phyloP scores from a whole-genome alignment of 441 rosid genomes.

The Populus hybrid region DNA sequence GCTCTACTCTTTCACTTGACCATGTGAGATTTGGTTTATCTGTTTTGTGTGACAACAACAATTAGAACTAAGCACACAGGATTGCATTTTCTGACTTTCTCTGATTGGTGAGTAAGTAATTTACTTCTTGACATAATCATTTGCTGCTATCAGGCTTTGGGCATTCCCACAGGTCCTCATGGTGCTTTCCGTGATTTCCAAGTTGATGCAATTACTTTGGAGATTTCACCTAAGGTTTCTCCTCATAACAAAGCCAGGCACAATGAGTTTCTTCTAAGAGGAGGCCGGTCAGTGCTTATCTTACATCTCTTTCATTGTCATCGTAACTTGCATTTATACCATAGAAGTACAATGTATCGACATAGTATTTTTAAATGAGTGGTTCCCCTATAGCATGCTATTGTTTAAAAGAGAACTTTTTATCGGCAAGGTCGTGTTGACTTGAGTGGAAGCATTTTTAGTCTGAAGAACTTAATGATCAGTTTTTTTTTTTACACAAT shows the following conservation, averaged over 20 bases:
- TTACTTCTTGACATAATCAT: neutral
- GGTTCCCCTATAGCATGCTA: neutral
- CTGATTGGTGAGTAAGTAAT: slow-evolving; percentile 1
- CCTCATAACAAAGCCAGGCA: slow-evolving; percentile 41
- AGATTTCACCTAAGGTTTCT: slow-evolving; percentile 58
- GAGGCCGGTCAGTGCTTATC: slow-evolving; percentile 59
- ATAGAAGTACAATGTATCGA: neutral
- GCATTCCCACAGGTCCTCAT: slow-evolving; percentile 91
- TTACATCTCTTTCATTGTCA: slow-evolving; percentile 13
- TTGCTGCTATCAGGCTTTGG: slow-evolving; percentile 61
- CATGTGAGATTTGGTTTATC: neutral
- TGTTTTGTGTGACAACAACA: neutral
- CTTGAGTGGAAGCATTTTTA: neutral
- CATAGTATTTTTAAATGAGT: neutral
- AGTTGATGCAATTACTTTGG: slow-evolving; percentile 92
- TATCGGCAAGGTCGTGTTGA: neutral
- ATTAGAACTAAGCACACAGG: neutral
- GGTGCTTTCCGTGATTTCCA: slow-evolving; percentile 96
- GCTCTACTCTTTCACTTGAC: slow-evolving; percentile 8
- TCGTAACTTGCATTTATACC: neutral
- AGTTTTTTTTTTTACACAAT: neutral
- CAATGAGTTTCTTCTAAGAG: slow-evolving; percentile 63
- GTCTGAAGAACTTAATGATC: neutral
- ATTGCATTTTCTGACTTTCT: neutral
- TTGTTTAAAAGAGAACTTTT: neutral